These are phyloP conservation scores for Candida sojae DNA, from an alignment of 1,139 yeast species.

Conservation along the genomic window DNA sequence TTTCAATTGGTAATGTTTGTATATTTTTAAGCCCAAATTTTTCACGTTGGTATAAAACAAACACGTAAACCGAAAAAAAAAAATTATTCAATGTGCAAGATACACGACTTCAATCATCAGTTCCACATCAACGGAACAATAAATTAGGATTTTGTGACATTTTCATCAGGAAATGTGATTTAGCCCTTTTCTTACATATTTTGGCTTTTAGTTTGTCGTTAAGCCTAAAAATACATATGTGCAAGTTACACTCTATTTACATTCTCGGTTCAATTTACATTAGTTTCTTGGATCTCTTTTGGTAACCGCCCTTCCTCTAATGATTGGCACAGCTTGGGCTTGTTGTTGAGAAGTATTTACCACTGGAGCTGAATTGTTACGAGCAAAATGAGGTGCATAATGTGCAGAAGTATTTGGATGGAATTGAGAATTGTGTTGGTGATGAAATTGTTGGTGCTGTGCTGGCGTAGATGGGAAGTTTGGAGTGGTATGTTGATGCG, in stretches of 20 bases:
- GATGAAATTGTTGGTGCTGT: conserved; percentile 2
- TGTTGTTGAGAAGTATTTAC: conserved; percentile 3
- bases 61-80: conserved; percentile 6
- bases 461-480: neutral
- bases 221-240: neutral
- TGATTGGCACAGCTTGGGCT: conserved; percentile 26
- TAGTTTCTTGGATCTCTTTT: conserved; percentile 43
- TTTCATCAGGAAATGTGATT: too few relatives aligned
- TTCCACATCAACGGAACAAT: too few relatives aligned
- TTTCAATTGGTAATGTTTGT: conserved; percentile 2
- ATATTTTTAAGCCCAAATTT: neutral
- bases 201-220: too few relatives aligned
- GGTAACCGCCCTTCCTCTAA: conserved; percentile 53
- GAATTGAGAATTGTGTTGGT: conserved; percentile 4
- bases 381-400: conserved; percentile 11
- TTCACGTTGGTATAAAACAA: neutral
- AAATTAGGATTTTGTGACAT: too few relatives aligned
- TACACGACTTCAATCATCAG: too few relatives aligned
- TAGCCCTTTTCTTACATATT: too few relatives aligned
- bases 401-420: conserved; percentile 10
- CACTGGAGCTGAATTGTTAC: conserved; percentile 5
- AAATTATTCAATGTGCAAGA: neutral
- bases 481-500: too few relatives aligned
- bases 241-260: neutral
- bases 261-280: conserved; percentile 17